Evolutionary conservation across 306 rosid species (phyloP).

Genomic region (Clitoria ternatea): DNA sequence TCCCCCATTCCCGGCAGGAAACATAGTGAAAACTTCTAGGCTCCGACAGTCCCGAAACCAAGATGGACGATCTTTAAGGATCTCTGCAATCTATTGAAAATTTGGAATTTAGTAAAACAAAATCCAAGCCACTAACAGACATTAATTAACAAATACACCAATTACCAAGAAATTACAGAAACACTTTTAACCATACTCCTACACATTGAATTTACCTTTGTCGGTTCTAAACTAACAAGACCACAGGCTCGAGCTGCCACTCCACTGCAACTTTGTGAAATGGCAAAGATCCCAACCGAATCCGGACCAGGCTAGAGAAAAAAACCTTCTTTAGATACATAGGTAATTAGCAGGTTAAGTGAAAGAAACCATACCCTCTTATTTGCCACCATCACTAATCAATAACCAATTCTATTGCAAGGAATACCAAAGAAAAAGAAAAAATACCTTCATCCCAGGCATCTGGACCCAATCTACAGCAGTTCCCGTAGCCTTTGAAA

Average conservation of each 20-base stretch:
- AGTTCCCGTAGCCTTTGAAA: conserved; percentile 99
- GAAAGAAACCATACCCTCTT: neutral
- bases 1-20: conserved; percentile 94
- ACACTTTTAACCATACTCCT: neutral
- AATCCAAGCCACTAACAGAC: neutral
- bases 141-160: neutral
- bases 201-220: conserved; percentile 49
- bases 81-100: conserved; percentile 78
- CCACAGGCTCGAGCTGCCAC: conserved; percentile 99
- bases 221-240: conserved; percentile 92
- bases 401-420: neutral
- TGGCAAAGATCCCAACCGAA: conserved; percentile 99
- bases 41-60: conserved; percentile 99
- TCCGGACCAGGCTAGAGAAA: conserved; percentile 98
- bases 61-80: conserved; percentile 96
- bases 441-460: conserved; percentile 99
- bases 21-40: conserved; percentile 90
- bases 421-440: neutral
- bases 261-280: conserved; percentile 95
- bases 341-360: neutral
- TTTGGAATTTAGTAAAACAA: neutral
- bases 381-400: neutral
- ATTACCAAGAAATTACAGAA: neutral
- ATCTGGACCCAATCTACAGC: conserved; percentile 99
- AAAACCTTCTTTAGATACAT: neutral